A percentile compares a stretch with the other conserved stretches of the same genome.
These are phyloP conservation scores for Fusarium armeniacum DNA, from an alignment of 2,329 filamentous ascomycete species.

Conservation along the genomic window DNA sequence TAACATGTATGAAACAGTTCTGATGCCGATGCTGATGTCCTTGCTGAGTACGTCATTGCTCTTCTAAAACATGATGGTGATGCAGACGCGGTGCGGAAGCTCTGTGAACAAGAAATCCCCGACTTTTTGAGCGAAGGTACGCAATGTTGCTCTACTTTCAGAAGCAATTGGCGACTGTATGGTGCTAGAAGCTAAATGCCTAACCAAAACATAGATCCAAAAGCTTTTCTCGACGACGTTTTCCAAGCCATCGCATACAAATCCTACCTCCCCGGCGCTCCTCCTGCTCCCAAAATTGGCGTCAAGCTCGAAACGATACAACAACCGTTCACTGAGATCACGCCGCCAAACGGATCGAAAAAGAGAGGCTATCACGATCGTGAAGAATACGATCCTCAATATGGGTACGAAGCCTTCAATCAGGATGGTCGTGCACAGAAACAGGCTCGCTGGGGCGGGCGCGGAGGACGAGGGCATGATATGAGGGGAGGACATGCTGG, in stretches of 20 bases:
- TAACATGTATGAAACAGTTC: slow-evolving; percentile 65
- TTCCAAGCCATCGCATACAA: slow-evolving; percentile 75
- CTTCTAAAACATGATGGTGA: slow-evolving; percentile 79
- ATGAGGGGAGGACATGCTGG: slow-evolving; percentile 37
- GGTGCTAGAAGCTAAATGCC: slow-evolving; percentile 27
- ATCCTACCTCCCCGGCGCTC: slow-evolving; percentile 70
- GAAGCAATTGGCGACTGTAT: neutral
- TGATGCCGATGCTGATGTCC: slow-evolving; percentile 83
- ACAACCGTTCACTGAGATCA: slow-evolving; percentile 37
- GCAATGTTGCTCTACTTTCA: neutral
- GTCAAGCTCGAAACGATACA: slow-evolving; percentile 32
- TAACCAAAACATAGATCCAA: slow-evolving; percentile 50
- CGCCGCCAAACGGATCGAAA: slow-evolving; percentile 45
- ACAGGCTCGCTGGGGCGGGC: slow-evolving; percentile 69
- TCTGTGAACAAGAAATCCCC: slow-evolving; percentile 78
- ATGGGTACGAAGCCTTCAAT: slow-evolving; percentile 46
- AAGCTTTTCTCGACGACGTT: slow-evolving; percentile 77
- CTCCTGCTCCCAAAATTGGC: slow-evolving; percentile 55
- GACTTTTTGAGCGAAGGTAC: slow-evolving; percentile 80
- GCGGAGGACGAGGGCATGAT: slow-evolving; percentile 49
- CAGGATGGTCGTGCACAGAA: slow-evolving; percentile 66
- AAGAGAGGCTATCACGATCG: slow-evolving; percentile 57
- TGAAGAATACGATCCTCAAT: slow-evolving; percentile 37
- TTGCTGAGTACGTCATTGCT: slow-evolving; percentile 87
- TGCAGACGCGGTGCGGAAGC: slow-evolving; percentile 72